phyloP scores from a whole-genome alignment of 371 early-diverging fungal genomes.

The Syncephalis plumigaleata region DNA sequence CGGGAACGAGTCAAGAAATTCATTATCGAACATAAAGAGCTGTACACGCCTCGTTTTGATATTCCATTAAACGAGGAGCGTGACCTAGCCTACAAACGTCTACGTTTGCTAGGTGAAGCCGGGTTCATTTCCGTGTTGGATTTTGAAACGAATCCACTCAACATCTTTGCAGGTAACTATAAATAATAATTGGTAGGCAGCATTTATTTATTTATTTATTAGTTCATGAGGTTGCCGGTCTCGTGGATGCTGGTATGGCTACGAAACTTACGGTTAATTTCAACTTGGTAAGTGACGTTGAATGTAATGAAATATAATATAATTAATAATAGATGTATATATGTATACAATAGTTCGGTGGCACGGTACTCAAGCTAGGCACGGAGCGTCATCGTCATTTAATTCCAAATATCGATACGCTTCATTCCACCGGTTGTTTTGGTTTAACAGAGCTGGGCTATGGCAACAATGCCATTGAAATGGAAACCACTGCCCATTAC shows the following conservation, averaged over 20 bases:
- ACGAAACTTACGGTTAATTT: constrained; percentile 41
- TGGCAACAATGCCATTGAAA: constrained; percentile 59
- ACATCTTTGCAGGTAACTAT: constrained; percentile 33
- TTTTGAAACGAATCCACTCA: constrained; percentile 54
- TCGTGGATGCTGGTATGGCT: constrained; percentile 45
- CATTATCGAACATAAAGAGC: constrained; percentile 7
- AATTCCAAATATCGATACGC: constrained; percentile 29
- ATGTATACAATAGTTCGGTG: constrained; percentile 26
- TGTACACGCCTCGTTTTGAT: constrained; percentile 43
- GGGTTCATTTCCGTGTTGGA: constrained; percentile 46
- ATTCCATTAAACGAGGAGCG: constrained; percentile 31
- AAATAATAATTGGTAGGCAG: background rate
- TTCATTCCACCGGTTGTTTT: constrained; percentile 47
- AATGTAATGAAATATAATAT: background rate
- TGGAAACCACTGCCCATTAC: constrained; percentile 44
- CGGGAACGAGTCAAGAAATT: constrained; percentile 20
- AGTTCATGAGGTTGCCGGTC: constrained; percentile 51
- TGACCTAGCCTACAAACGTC: constrained; percentile 42
- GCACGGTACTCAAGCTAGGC: constrained; percentile 47
- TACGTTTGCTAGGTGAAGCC: constrained; percentile 29
- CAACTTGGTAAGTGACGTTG: constrained; percentile 11
- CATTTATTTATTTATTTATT: background rate
- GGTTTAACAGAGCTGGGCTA: constrained; percentile 52
- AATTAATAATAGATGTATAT: background rate
- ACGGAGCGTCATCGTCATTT: constrained; percentile 43